phyloP scores from a whole-genome alignment of 2,329 filamentous ascomycete genomes.

The Colletotrichum spaethianum region DNA sequence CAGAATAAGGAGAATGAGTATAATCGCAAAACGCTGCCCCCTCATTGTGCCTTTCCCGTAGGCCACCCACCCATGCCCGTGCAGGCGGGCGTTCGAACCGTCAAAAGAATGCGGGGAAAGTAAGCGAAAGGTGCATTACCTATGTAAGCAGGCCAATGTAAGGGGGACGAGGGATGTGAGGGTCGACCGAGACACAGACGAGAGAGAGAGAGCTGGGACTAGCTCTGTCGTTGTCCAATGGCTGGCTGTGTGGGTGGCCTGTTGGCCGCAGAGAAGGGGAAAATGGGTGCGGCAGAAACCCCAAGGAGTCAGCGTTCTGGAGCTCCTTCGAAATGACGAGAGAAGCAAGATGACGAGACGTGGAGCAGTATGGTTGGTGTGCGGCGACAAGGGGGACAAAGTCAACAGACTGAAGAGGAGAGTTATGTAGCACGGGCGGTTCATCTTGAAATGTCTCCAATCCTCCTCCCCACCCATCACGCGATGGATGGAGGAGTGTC shows the following conservation, averaged over 20 bases:
- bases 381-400: not conserved
- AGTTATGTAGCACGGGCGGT: not conserved
- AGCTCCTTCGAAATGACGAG: not conserved
- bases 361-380: constrained; percentile 12
- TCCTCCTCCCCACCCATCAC: not conserved
- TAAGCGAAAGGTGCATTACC: not conserved
- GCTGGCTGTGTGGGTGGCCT: not conserved
- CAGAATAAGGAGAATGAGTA: not conserved
- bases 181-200: not conserved
- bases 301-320: not conserved
- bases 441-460: not conserved
- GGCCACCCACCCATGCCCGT: not conserved
- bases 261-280: constrained; percentile 19
- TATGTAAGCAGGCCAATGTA: not conserved
- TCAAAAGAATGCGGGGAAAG: constrained; percentile 19
- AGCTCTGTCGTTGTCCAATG: constrained; percentile 16
- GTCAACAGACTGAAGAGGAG: not conserved
- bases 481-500: not conserved
- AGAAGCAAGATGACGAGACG: constrained; percentile 11
- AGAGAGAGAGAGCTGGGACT: not conserved
- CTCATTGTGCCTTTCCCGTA: not conserved
- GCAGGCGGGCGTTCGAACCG: not conserved
- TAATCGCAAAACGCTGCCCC: not conserved
- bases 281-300: not conserved
- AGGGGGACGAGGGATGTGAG: constrained; percentile 1